Conservation (phyloP, 2,329 filamentous ascomycete species). For the Beauveria caledonica region DNA sequence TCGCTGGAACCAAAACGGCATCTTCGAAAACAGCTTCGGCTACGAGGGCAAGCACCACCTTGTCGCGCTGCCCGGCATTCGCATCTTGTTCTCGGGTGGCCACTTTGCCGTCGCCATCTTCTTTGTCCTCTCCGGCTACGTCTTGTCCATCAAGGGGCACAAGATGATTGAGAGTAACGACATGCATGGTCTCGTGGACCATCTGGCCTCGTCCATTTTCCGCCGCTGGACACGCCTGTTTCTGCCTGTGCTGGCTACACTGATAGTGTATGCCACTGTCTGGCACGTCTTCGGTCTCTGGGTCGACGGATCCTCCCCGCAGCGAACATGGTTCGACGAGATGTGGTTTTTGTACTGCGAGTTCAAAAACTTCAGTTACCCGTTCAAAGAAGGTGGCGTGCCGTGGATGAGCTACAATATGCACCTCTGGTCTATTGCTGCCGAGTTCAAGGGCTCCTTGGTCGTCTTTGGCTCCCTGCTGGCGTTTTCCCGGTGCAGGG, state of each 20-base stretch:
- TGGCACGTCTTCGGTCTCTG: conserved; percentile 44
- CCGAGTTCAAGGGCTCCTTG: conserved; percentile 57
- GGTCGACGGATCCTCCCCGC: conserved; percentile 28
- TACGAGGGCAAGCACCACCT: conserved; percentile 41
- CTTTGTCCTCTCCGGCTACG: conserved; percentile 52
- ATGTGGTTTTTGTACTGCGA: too few relatives aligned
- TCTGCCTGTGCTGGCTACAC: conserved; percentile 44
- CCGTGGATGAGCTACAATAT: conserved; percentile 45
- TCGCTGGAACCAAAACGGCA: conserved; percentile 22
- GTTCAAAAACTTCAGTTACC: conserved; percentile 63
- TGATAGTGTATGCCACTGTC: conserved; percentile 40
- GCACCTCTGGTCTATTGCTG: conserved; percentile 56
- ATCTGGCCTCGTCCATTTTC: conserved; percentile 39
- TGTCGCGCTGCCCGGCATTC: conserved; percentile 45
- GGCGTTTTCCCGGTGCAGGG: conserved; percentile 48
- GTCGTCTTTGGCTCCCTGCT: conserved; percentile 50
- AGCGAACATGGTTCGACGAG: conserved; percentile 38
- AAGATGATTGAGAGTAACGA: conserved; percentile 37
- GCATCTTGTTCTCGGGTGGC: conserved; percentile 52
- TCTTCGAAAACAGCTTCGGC: conserved; percentile 47
- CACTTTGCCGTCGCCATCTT: conserved; percentile 52
- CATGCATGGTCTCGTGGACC: conserved; percentile 32
- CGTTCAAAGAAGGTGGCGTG: conserved; percentile 50
- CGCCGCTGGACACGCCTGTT: conserved; percentile 42
- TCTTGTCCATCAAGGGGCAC: conserved; percentile 43